Base-by-base conservation (phyloP, 495 filamentous ascomycete species). In the Annulohypoxylon moriforme region DNA sequence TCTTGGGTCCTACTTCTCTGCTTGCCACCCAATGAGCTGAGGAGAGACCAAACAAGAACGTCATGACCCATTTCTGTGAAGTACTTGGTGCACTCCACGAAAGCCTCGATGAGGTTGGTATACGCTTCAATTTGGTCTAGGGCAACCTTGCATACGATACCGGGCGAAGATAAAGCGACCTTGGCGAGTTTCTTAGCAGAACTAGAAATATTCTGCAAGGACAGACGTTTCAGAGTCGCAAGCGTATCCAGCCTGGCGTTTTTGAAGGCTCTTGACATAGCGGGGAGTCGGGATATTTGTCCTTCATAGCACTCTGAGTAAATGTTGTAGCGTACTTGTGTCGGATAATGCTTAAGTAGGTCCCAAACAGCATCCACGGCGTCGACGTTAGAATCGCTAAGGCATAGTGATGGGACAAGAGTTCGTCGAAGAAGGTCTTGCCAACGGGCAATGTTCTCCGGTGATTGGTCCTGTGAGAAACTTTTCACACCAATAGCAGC, bases 21-120 rank as follows among this genome's bases (percentile, higher is more conserved):
- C 74, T 92, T 87, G 63, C 91, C 89, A 57, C 93, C 90, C 44
- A 95, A 84, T 0, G 91, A 89, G 74, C 89, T 94, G 77, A 97
- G 84, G n/a, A 96, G 84, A 40, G 89, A 88, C 92, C 94, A 97
- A 31, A 93, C 92, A 59, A 98, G 85, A 42, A 98, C 92, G 77
- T 99, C 96, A 75, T 97, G 97, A 1, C 90, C 95, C 27, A 98
- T 85, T 60, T 92, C 89, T 1, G 95, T 97, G 75, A 98, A 97
- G 73, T 97, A 97, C 69, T 92, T 90, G 31, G 92, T 93, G 74
- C 93, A 97, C 76, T 97, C 93, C 29, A 98, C 93, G 56, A 99
- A 91, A 8, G 91, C 91, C 64, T 97, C 93, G 64, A 95, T 94
- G 34, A 98, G 86, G 75, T 98, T 98, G 75, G 91, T 91, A 78